phyloP scores from a whole-genome alignment of 2,329 filamentous ascomycete species.

The Microdochium paspali region DNA sequence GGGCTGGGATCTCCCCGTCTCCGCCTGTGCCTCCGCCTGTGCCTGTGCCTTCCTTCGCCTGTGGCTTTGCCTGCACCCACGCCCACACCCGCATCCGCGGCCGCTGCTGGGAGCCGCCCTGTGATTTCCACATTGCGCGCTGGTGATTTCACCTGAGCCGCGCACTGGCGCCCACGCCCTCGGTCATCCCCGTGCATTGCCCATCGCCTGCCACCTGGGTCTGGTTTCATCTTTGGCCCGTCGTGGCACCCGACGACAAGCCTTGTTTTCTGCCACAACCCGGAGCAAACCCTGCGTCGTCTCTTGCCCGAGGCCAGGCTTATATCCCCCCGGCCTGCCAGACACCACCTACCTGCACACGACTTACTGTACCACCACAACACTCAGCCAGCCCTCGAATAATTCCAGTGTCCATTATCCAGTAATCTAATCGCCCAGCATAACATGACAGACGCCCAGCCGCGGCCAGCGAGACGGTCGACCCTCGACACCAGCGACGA shows the following conservation, averaged over 20 bases:
- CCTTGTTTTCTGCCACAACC: neutral
- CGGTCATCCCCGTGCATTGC: neutral
- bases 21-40: too few relatives aligned
- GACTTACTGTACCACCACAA: neutral
- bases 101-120: neutral
- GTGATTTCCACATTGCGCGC: neutral
- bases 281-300: neutral
- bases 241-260: neutral
- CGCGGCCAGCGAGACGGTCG: neutral
- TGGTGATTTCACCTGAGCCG: neutral
- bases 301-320: too few relatives aligned
- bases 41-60: too few relatives aligned
- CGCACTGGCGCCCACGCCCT: neutral
- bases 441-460: neutral
- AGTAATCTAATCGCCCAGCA: neutral
- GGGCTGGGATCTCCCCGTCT: neutral
- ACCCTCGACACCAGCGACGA: neutral
- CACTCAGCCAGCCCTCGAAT: neutral
- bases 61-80: neutral
- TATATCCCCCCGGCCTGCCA: too few relatives aligned
- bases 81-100: neutral
- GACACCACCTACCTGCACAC: too few relatives aligned
- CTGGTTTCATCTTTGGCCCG: neutral
- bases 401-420: neutral
- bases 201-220: neutral